Evolutionary conservation across 352 stramenopile genomes (phyloP).

Genomic region (Porosira glacialis): DNA sequence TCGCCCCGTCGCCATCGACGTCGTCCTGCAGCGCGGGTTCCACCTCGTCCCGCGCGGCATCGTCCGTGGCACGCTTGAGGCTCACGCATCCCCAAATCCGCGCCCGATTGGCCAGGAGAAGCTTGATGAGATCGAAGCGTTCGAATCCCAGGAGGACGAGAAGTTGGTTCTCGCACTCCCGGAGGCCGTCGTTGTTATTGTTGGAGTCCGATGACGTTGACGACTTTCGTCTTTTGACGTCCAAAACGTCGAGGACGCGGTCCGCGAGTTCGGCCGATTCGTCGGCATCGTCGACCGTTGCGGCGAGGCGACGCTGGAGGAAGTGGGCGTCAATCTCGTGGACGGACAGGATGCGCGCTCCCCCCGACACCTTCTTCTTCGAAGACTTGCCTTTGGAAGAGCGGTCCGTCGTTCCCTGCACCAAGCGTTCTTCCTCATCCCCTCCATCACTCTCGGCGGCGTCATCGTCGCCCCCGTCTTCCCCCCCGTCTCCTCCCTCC

Average conservation of each 20-base stretch:
- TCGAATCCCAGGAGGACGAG: slow-evolving; percentile 97
- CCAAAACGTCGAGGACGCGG: slow-evolving; percentile 84
- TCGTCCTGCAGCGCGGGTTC: slow-evolving; percentile 88
- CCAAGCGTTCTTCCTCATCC: slow-evolving; percentile 70
- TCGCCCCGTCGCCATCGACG: slow-evolving; percentile 81
- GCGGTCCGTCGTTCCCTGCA: slow-evolving; percentile 41
- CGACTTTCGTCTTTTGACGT: too few species aligned
- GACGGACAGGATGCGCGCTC: slow-evolving; percentile 84
- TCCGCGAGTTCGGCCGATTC: slow-evolving; percentile 88
- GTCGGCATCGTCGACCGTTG: slow-evolving; percentile 94
- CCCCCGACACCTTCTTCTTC: slow-evolving; percentile 56
- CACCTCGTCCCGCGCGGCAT: slow-evolving; percentile 85
- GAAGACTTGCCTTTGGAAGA: slow-evolving; percentile 30
- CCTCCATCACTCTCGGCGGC: slow-evolving; percentile 10
- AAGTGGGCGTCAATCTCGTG: slow-evolving; percentile 98
- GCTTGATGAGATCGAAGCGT: slow-evolving; percentile 99
- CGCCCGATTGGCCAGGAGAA: slow-evolving; percentile 91
- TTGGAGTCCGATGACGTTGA: neutral
- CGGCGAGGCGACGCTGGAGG: slow-evolving; percentile 93
- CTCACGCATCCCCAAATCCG: slow-evolving; percentile 96
- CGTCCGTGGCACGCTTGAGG: slow-evolving; percentile 92
- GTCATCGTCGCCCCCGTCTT: slow-evolving; percentile 42
- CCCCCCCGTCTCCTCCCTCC: slow-evolving; percentile 37
- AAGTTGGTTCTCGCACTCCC: slow-evolving; percentile 94
- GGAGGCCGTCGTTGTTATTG: slow-evolving; percentile 29